Percentiles rank a stretch among this genome's conserved stretches.
Evolutionary conservation across 2,329 filamentous ascomycete genomes (phyloP).

Genomic region (Aureobasidium sp.): DNA sequence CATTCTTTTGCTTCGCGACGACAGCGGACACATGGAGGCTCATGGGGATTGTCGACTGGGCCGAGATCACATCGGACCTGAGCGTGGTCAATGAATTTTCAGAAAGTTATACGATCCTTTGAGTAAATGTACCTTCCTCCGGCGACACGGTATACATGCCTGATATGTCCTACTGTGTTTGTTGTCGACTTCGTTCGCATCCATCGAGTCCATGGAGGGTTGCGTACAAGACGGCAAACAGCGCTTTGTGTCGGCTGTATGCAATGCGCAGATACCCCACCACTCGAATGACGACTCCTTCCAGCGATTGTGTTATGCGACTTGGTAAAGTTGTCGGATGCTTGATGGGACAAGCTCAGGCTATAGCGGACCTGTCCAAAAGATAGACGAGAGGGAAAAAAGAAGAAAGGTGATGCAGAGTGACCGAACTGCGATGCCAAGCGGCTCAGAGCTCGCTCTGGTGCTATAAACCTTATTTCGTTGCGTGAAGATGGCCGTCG

Average conservation of each 20-base stretch:
- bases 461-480: neutral
- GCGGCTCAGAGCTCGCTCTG: neutral
- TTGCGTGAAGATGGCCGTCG: neutral
- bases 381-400: neutral
- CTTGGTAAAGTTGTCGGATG: too few species aligned
- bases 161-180: conserved; percentile 28
- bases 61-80: conserved; percentile 50
- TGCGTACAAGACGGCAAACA: neutral
- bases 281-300: neutral
- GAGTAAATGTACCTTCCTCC: conserved; percentile 37
- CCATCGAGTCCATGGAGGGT: neutral
- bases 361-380: neutral
- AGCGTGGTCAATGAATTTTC: conserved; percentile 29
- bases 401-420: neutral
- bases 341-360: too few species aligned
- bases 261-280: conserved; percentile 1
- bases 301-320: neutral
- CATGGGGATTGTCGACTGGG: conserved; percentile 86
- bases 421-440: neutral
- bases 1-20: conserved; percentile 93
- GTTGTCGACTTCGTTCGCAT: conserved; percentile 1
- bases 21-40: conserved; percentile 89
- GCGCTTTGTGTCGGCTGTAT: conserved; percentile 14
- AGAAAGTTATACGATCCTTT: neutral
- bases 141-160: conserved; percentile 50